A percentile compares a stretch with the other conserved stretches of the same genome.
phyloP scores from a whole-genome alignment of 2,329 filamentous ascomycete genomes.

The Aspergillus pseudoglaucus region DNA sequence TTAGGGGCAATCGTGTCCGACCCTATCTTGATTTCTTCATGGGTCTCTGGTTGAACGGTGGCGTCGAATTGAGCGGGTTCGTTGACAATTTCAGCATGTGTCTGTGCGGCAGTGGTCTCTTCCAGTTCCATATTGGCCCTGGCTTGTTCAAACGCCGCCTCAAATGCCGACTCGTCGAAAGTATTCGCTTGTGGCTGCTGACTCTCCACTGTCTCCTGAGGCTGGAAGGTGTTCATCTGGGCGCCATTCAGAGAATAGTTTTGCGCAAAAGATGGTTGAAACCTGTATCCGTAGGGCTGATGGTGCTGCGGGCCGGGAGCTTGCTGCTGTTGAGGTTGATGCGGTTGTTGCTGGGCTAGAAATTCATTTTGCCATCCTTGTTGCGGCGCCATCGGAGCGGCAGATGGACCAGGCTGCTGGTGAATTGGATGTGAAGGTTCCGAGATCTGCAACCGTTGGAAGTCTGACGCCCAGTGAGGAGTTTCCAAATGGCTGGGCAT shows the following conservation, averaged over 20 bases:
- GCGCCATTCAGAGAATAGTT: constrained; percentile 18
- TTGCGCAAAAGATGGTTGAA: constrained; percentile 25
- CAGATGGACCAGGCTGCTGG: constrained; percentile 41
- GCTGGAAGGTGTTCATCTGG: constrained; percentile 15
- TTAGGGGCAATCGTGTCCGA: constrained; percentile 38
- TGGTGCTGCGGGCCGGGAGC: constrained; percentile 15
- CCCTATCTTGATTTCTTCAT: constrained; percentile 33
- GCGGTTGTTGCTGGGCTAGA: constrained; percentile 28
- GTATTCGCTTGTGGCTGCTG: constrained; percentile 21
- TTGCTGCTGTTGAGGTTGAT: constrained; percentile 9
- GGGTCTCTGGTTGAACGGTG: constrained; percentile 6
- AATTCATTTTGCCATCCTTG: constrained; percentile 59
- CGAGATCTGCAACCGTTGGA: constrained; percentile 39
- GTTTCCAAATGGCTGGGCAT: constrained; percentile 15
- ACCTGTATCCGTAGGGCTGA: constrained; percentile 14
- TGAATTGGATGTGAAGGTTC: constrained; percentile 38
- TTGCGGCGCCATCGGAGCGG: constrained; percentile 27
- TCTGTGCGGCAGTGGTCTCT: constrained; percentile 10
- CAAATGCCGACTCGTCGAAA: constrained; percentile 42
- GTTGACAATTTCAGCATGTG: constrained; percentile 8
- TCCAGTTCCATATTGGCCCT: constrained; percentile 31
- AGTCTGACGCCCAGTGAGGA: constrained; percentile 41
- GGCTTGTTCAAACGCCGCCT: constrained; percentile 39
- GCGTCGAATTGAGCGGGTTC: constrained; percentile 13
- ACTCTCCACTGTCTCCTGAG: constrained; percentile 19